Percentiles rank a stretch among this genome's conserved stretches.
These are phyloP conservation scores for Suhomyces kunorum DNA, from an alignment of 1,139 yeast genomes.

Conservation along the genomic window DNA sequence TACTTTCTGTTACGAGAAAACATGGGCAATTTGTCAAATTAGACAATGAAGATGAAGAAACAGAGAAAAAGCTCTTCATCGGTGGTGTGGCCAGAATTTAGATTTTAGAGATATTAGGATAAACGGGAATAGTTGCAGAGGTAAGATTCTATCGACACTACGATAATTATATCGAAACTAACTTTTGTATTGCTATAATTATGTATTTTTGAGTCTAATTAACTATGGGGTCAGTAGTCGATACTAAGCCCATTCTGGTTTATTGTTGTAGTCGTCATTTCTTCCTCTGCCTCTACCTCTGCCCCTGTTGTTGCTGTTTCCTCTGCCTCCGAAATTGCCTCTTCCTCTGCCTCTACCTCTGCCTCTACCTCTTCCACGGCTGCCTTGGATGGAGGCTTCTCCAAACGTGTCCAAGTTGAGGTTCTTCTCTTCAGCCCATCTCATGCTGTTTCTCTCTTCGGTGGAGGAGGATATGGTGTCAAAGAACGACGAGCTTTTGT, in stretches of 20 bases:
- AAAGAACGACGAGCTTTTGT: slow-evolving; percentile 26
- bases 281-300: slow-evolving; percentile 21
- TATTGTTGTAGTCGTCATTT: slow-evolving; percentile 28
- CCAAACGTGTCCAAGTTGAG: slow-evolving; percentile 32
- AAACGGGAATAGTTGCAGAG: not conserved
- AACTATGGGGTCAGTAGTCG: slow-evolving; percentile 2
- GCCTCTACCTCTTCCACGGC: slow-evolving; percentile 34
- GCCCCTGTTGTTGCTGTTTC: slow-evolving; percentile 27
- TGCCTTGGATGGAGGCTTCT: slow-evolving; percentile 28
- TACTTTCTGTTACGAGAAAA: slow-evolving; percentile 29
- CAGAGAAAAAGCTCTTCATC: slow-evolving; percentile 27
- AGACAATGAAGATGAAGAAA: slow-evolving; percentile 27
- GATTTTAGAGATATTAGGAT: no score
- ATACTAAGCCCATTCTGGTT: slow-evolving; percentile 44
- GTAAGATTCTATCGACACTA: no score
- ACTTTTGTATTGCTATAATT: not conserved
- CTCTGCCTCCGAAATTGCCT: slow-evolving; percentile 16
- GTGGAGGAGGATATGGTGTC: slow-evolving; percentile 42
- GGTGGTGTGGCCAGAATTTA: slow-evolving; percentile 29
- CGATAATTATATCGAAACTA: no score
- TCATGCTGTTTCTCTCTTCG: slow-evolving; percentile 42
- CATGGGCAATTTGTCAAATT: slow-evolving; percentile 27
- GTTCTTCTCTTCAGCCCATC: slow-evolving; percentile 63
- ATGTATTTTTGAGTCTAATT: not conserved
- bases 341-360: slow-evolving; percentile 33